phyloP scores from a whole-genome alignment of 1,139 yeast genomes.

The Yamadazyma sp. region DNA sequence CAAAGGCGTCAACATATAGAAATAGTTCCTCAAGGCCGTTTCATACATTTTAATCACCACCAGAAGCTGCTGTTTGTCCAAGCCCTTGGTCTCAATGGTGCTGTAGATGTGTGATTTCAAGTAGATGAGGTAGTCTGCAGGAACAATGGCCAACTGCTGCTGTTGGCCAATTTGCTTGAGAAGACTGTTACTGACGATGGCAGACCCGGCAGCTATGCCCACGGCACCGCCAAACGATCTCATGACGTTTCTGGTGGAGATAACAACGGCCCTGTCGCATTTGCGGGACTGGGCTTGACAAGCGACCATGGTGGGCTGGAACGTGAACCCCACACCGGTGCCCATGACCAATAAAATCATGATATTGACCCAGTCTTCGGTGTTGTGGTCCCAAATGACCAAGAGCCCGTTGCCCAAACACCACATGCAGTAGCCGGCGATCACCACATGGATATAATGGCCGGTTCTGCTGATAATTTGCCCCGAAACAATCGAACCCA shows the following conservation, averaged over 20 bases:
- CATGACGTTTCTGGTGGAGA: constrained; percentile 52
- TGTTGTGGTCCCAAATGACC: constrained; percentile 31
- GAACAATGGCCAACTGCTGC: constrained; percentile 8
- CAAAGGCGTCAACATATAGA: constrained; percentile 40
- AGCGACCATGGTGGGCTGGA: constrained; percentile 51
- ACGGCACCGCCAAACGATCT: constrained; percentile 57
- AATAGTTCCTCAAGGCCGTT: constrained; percentile 37
- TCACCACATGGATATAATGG: constrained; percentile 42
- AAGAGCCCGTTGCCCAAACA: constrained; percentile 40
- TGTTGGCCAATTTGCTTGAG: constrained; percentile 13
- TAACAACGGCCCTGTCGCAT: constrained; percentile 56
- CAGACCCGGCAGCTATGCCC: constrained; percentile 29
- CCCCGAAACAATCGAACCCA: constrained; percentile 44
- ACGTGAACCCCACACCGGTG: constrained; percentile 37
- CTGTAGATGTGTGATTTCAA: constrained; percentile 20
- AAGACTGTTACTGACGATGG: constrained; percentile 24
- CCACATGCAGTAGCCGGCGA: constrained; percentile 47
- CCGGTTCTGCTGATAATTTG: constrained; percentile 43
- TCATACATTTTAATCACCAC: constrained; percentile 31
- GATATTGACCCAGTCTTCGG: constrained; percentile 32
- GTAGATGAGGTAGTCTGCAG: constrained; percentile 17
- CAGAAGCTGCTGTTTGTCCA: constrained; percentile 21
- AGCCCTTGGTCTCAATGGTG: constrained; percentile 15
- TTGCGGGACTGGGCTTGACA: constrained; percentile 52
- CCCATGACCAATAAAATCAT: constrained; percentile 47